A percentile compares a stretch with the other conserved stretches of the same genome.
Conservation (phyloP, 169 alveolate genomes). For the Amoebophrya sp. region DNA sequence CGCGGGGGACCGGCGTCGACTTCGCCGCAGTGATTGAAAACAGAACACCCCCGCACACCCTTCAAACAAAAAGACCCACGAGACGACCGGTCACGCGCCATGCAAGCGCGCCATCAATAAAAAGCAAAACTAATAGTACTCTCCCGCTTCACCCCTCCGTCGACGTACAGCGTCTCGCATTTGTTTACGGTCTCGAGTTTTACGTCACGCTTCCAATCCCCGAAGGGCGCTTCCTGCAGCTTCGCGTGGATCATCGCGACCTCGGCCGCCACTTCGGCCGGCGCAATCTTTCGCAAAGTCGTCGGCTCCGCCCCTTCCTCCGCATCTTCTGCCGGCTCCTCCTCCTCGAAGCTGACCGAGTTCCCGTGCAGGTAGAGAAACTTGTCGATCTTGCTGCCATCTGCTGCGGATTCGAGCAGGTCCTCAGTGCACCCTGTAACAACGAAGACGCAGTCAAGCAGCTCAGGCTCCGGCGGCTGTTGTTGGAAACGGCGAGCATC, state of each 20-base stretch:
- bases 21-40: too few relatives aligned
- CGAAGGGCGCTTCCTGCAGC: background rate
- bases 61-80: too few relatives aligned
- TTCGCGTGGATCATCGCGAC: background rate
- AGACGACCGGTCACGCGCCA: too few relatives aligned
- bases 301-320: background rate
- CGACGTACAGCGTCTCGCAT: background rate
- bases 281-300: background rate
- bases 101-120: too few relatives aligned
- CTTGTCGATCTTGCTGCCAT: background rate
- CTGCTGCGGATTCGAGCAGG: background rate
- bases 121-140: too few relatives aligned
- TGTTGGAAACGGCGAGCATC: too few relatives aligned
- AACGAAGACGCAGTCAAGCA: background rate
- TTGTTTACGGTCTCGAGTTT: background rate
- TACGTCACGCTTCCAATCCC: background rate
- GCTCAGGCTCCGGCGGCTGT: background rate
- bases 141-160: too few relatives aligned
- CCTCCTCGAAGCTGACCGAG: too few relatives aligned
- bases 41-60: too few relatives aligned
- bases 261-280: background rate
- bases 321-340: background rate
- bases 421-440: background rate
- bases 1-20: too few relatives aligned
- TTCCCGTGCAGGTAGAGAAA: background rate